Conservation (phyloP, 2,329 filamentous ascomycete genomes). For the Sporothrix luriei region DNA sequence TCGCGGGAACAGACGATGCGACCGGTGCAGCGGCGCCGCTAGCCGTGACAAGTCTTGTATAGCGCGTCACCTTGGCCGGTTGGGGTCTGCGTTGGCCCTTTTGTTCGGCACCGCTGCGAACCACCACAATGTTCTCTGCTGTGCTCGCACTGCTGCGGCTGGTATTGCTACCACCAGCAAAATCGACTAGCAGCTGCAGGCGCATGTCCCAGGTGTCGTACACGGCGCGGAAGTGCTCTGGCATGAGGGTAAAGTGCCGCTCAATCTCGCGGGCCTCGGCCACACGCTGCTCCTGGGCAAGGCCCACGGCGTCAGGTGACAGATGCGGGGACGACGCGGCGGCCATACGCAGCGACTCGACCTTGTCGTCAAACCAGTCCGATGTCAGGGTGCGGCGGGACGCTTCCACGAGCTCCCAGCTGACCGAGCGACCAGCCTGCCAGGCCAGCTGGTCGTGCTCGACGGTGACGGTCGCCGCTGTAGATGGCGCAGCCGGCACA, state of each 20-base stretch:
- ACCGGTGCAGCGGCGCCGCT: background rate
- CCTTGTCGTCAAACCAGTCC: conserved; percentile 72
- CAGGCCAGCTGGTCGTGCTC: conserved; percentile 66
- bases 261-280: conserved; percentile 84
- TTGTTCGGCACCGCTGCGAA: conserved; percentile 65
- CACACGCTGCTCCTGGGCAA: conserved; percentile 69
- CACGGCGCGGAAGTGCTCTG: conserved; percentile 73
- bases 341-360: conserved; percentile 63
- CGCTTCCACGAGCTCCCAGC: conserved; percentile 78
- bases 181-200: conserved; percentile 82
- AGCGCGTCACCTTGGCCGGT: conserved; percentile 50
- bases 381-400: conserved; percentile 72
- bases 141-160: conserved; percentile 44
- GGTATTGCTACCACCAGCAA: conserved; percentile 66
- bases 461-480: conserved; percentile 43
- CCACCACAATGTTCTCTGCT: conserved; percentile 75
- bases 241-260: conserved; percentile 69
- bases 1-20: background rate
- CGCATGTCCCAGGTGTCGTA: conserved; percentile 94
- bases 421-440: conserved; percentile 74
- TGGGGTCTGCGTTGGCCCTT: conserved; percentile 49
- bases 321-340: conserved; percentile 72
- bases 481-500: conserved; percentile 57
- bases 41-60: conserved; percentile 38
- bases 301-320: conserved; percentile 71